A percentile compares a stretch with the other conserved stretches of the same genome.
Evolutionary conservation across 495 filamentous ascomycete species (phyloP).

Genomic region (Letharia lupina): DNA sequence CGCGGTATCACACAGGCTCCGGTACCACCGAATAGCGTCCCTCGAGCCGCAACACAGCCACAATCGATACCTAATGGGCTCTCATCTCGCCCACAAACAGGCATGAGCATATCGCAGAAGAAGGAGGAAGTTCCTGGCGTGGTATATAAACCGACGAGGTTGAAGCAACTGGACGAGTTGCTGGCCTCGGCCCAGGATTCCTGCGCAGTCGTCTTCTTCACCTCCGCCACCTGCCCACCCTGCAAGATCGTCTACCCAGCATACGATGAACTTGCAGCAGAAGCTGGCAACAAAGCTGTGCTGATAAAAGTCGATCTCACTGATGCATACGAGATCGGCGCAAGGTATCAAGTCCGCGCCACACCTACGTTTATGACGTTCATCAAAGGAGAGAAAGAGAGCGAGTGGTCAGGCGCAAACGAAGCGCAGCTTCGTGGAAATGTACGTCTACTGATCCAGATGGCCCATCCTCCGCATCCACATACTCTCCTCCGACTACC

Average conservation of each 20-base stretch:
- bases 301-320: constrained; percentile 82
- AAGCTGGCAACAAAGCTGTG: constrained; percentile 57
- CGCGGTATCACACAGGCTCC: constrained; percentile 54
- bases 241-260: constrained; percentile 78
- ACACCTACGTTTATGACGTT: constrained; percentile 93
- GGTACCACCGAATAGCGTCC: constrained; percentile 26
- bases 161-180: constrained; percentile 51
- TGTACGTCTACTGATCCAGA: constrained; percentile 62
- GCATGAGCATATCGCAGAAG: not conserved
- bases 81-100: constrained; percentile 9
- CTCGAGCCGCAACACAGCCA: constrained; percentile 27
- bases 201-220: constrained; percentile 88
- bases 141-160: constrained; percentile 45
- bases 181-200: constrained; percentile 50
- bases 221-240: constrained; percentile 74
- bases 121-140: constrained; percentile 24
- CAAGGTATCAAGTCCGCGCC: constrained; percentile 58
- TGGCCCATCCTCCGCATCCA: constrained; percentile 70
- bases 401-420: constrained; percentile 75
- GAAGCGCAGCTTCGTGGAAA: constrained; percentile 59
- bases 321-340: constrained; percentile 54
- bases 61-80: constrained; percentile 16
- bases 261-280: constrained; percentile 71
- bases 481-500: constrained; percentile 64
- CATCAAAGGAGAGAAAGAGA: constrained; percentile 62